Evolutionary conservation across 169 alveolate species (phyloP), one percentile per base, ranked within the genome.

Genomic region (Plasmodium vivax): DNA sequence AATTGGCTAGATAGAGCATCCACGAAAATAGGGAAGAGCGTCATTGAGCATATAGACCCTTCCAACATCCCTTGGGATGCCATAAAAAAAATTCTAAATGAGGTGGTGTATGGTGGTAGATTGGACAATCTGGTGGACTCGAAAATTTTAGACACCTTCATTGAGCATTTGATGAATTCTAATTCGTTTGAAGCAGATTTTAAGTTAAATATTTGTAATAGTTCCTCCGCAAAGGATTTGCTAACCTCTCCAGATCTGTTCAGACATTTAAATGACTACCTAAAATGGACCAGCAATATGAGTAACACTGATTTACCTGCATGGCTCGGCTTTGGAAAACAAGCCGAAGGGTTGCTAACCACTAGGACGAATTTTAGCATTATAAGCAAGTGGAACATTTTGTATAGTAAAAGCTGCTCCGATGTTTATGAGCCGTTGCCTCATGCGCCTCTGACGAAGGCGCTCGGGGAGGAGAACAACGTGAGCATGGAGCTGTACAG

Each of bases 41-140:
- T 74, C 12, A 92, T 72, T 92, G 92, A 81, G 32, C 94, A 97
- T 90, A 96, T 98, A 27, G 98, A 98, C 79, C 99, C 99, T 45
- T 98, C 97, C 90, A 98, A 98, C 94, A 98, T 99, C 30, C 99
- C 99, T 12, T 98, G 99, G 99, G 99, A 97, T 62, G 99, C 99
- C 23, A 97, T 99, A 14, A 98, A 99, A 83, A 98, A 99, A 27
- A 95, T 98, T 38, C 95, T 99, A 54, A 97, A 97, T 16, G 98
- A 98, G 85, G 98, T 98, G 19, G 95, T 98, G 74, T 99, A 98
- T 93, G 99, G 99, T 68, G 99, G 99, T 19, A 97, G 99, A 84
- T 96, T 99, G 47, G 99, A 99, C 96, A 99, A 98, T 95, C 98
- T 98, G 82, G 99, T 98, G 84, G 99, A 99, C 93, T 96, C 97